Base-by-base conservation (phyloP, 2,329 filamentous ascomycete species). In the Fusarium lyarnte region DNA sequence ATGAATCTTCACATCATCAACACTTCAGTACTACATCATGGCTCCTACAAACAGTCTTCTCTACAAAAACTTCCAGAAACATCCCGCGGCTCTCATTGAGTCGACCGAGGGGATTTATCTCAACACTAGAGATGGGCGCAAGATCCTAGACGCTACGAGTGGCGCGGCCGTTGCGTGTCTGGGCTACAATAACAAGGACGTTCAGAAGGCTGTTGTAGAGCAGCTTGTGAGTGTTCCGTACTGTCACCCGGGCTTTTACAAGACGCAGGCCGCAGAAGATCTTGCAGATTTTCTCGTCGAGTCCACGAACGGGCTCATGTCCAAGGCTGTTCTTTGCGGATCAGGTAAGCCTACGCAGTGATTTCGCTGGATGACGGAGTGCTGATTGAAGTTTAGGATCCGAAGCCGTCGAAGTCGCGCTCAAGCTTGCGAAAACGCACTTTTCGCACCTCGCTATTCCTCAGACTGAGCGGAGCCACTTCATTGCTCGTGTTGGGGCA, bases 41-140 rank as follows among this genome's bases (percentile, higher is more conserved):
- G 45, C 62, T 9, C 45, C 70, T 5, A 70, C 62, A 39, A 75
- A 75, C 70, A 75, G 73, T 31, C 73, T 75, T 23, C 49, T 75
- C 3, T 75, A 75, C 73, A 75, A 75, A 42, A 75, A 75, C 60
- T 75, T 75, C 3, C 70, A 75, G 14, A 74, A 72, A 29, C 73
- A 75, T 29, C 73, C 73, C 10, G 73, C 70, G 1, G 73, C 73
- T 25, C 60, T 75, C 10, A 39, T 75, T 6, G 68, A 75, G n/a
- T 75, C 73, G 0, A 70, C 73, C 0, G 41, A 52, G 1, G 73
- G 73, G 8, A 74, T 75, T 10, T 74, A 61, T 41, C 66, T 76
- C 29, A 60, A 74, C 23, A 74, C 71, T 1, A 73, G 58, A 23
- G 74, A 77, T 67, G 75, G 74, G 2, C 66, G 74, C 1, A 61